phyloP scores from a whole-genome alignment of 805 yeast genomes.

The Saccharomycopsis babjevae region DNA sequence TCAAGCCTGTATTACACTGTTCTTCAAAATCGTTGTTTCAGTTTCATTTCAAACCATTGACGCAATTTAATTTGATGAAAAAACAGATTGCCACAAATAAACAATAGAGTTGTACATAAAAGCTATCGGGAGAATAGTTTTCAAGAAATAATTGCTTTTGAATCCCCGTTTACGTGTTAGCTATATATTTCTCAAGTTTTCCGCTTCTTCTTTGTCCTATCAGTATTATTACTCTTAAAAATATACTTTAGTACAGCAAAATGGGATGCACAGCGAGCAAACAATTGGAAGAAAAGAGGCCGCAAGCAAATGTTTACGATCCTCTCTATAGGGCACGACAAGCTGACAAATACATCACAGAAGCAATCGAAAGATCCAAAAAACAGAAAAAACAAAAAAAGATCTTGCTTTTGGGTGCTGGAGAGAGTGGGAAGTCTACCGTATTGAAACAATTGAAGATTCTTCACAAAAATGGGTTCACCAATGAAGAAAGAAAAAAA shows the following conservation, averaged over 20 bases:
- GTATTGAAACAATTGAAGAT: conserved; percentile 82
- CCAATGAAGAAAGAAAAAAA: conserved; percentile 65
- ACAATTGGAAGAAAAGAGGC: background rate
- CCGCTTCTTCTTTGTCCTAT: no score
- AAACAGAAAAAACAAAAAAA: conserved; percentile 52
- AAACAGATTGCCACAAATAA: no score
- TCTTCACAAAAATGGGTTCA: conserved; percentile 77
- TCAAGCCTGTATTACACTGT: no score
- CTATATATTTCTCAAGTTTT: no score
- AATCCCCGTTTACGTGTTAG: no score
- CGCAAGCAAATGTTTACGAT: conserved; percentile 36
- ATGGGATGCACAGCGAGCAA: conserved; percentile 70
- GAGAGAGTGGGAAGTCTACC: conserved; percentile 91
- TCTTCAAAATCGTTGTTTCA: no score
- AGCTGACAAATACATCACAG: conserved; percentile 57
- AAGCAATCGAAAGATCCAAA: conserved; percentile 43
- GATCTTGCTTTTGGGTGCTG: conserved; percentile 79
- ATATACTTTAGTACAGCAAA: background rate
- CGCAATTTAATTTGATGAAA: no score
- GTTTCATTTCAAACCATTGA: no score
- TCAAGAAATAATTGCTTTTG: no score
- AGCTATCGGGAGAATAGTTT: no score
- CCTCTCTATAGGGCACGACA: conserved; percentile 44
- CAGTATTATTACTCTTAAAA: no score
- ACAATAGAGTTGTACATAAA: no score